These are phyloP conservation scores for Talaromyces sp. DNA, from an alignment of 2,329 filamentous ascomycete species.

Conservation along the genomic window DNA sequence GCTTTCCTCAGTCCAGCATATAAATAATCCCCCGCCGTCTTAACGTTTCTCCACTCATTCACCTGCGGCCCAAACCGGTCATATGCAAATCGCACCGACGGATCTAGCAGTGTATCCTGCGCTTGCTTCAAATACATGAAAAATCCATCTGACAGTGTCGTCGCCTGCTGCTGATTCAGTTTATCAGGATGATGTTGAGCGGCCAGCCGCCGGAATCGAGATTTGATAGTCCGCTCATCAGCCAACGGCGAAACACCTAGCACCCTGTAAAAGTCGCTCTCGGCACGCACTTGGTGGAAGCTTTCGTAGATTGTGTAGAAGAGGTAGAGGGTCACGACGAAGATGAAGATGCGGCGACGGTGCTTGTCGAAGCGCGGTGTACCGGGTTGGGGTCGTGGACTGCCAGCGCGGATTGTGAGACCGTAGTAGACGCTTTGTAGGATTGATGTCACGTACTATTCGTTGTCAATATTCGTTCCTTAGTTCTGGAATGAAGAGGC, in stretches of 20 bases:
- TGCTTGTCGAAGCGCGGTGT: slow-evolving; percentile 67
- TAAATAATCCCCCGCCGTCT: slow-evolving; percentile 69
- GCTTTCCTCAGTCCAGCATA: slow-evolving; percentile 57
- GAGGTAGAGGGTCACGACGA: slow-evolving; percentile 79
- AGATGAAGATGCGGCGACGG: slow-evolving; percentile 76
- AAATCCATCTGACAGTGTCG: slow-evolving; percentile 44
- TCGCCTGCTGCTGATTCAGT: slow-evolving; percentile 32
- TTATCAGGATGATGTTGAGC: slow-evolving; percentile 81
- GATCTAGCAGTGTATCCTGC: slow-evolving; percentile 75
- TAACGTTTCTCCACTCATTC: slow-evolving; percentile 53
- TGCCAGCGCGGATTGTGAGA: slow-evolving; percentile 83
- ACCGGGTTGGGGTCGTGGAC: slow-evolving; percentile 68
- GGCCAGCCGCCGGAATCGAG: slow-evolving; percentile 73
- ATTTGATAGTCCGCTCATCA: slow-evolving; percentile 74
- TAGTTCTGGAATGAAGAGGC: slow-evolving; percentile 22
- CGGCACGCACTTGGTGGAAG: slow-evolving; percentile 70
- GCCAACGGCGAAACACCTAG: slow-evolving; percentile 68
- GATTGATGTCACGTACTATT: slow-evolving; percentile 71
- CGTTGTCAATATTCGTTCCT: not conserved
- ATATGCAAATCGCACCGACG: slow-evolving; percentile 77
- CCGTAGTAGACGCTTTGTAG: slow-evolving; percentile 80
- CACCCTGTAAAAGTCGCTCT: slow-evolving; percentile 73
- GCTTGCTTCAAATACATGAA: slow-evolving; percentile 83
- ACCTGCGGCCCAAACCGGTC: slow-evolving; percentile 79
- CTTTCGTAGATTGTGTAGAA: slow-evolving; percentile 90